These are phyloP conservation scores for Mycena polygramma DNA, from an alignment of 768 basidiomycete species.

Conservation along the genomic window DNA sequence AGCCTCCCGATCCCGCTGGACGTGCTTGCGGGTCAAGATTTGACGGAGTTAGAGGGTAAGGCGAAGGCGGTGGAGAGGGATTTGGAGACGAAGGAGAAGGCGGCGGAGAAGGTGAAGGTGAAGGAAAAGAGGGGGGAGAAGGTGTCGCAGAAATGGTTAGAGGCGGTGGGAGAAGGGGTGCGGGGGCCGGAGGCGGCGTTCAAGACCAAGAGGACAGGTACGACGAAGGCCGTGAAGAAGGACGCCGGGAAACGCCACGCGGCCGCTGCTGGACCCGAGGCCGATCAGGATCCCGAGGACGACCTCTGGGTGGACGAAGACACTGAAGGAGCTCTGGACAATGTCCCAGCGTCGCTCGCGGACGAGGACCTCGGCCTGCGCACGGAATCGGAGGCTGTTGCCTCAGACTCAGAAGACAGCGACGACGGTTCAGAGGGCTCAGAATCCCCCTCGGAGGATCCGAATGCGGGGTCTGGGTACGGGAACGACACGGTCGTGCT, in stretches of 20 bases:
- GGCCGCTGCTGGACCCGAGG: no score
- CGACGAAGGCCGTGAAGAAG: neutral
- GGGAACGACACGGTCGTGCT: constrained; percentile 45
- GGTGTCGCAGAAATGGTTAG: no score
- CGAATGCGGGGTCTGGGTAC: constrained; percentile 15
- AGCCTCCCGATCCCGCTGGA: constrained; percentile 53
- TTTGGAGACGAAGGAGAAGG: constrained; percentile 22
- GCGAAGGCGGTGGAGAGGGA: constrained; percentile 32
- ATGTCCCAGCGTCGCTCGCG: constrained; percentile 31
- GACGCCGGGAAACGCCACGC: neutral
- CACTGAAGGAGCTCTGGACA: constrained; percentile 16
- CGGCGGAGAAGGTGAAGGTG: neutral
- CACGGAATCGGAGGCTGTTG: neutral
- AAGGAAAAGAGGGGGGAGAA: neutral
- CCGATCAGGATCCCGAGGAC: no score
- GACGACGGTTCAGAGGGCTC: neutral
- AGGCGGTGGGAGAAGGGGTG: no score
- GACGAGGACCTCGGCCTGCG: constrained; percentile 33
- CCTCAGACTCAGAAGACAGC: no score
- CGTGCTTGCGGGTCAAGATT: constrained; percentile 51
- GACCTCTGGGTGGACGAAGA: neutral
- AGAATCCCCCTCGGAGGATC: neutral
- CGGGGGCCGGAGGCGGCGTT: no score
- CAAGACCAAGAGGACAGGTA: neutral
- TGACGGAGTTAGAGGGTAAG: constrained; percentile 50